Evolutionary conservation across 139 green algal genomes (phyloP).

Genomic region (Chlorella sp.): DNA sequence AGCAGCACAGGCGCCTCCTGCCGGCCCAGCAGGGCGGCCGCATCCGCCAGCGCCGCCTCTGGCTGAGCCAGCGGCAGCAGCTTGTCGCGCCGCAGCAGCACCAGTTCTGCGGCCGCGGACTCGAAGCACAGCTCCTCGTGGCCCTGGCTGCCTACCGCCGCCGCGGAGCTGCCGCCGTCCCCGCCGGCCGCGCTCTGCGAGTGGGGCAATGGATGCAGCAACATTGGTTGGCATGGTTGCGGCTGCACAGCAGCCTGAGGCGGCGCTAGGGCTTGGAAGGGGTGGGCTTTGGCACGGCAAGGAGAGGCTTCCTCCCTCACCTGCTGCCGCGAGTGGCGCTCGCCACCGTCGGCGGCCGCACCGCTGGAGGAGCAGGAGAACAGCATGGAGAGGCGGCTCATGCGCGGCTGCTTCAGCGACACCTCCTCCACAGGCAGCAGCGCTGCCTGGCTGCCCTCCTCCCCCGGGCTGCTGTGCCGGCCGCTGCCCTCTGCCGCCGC

Average conservation of each 20-base stretch:
- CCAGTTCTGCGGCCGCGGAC: conserved; percentile 11
- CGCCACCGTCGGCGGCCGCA: neutral
- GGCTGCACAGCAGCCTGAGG: too few species aligned
- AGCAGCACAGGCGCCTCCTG: conserved; percentile 18
- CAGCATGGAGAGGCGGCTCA: conserved; percentile 6
- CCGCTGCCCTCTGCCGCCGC: neutral
- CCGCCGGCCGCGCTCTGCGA: too few species aligned
- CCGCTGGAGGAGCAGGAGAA: neutral
- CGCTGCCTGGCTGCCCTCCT: conserved; percentile 9
- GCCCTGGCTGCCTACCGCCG: neutral
- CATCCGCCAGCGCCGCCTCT: conserved; percentile 14
- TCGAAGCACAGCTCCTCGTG: neutral
- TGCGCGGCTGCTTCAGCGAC: neutral
- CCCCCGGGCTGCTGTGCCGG: neutral
- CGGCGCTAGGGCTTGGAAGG: too few species aligned
- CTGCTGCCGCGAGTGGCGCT: neutral
- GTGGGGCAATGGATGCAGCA: too few species aligned
- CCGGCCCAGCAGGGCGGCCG: conserved; percentile 11
- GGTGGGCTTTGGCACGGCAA: too few species aligned
- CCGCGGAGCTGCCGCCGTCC: neutral
- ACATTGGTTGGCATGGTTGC: too few species aligned
- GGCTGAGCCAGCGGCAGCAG: conserved; percentile 23
- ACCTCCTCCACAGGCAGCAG: neutral
- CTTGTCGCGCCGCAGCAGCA: conserved; percentile 18
- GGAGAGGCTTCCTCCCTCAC: too few species aligned